Percentiles rank a stretch among this genome's conserved stretches.
These are phyloP conservation scores for Colletotrichum orbiculare DNA, from an alignment of 2,329 filamentous ascomycete species.

Conservation along the genomic window DNA sequence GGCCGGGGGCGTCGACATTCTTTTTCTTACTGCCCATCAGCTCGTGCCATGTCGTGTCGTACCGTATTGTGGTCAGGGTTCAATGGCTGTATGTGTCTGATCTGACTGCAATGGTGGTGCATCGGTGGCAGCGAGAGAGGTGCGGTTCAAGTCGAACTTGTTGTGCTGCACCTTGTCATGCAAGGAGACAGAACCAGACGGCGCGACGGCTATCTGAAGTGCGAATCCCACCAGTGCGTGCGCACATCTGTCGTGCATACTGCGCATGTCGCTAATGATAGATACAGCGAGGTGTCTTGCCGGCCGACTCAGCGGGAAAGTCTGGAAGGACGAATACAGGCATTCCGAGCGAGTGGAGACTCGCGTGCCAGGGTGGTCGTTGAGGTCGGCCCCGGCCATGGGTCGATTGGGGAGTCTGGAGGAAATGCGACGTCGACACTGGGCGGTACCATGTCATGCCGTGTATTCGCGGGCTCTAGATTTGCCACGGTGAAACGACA, in stretches of 20 bases:
- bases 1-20: neutral
- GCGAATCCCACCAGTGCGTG: constrained; percentile 35
- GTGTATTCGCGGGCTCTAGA: neutral
- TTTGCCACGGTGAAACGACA: constrained; percentile 14
- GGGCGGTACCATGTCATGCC: neutral
- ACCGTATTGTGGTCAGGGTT: too few relatives aligned
- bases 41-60: too few relatives aligned
- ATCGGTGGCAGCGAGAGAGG: constrained; percentile 7
- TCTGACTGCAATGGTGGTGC: neutral
- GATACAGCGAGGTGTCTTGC: constrained; percentile 31
- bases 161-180: constrained; percentile 27
- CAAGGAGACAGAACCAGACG: constrained; percentile 27
- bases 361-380: constrained; percentile 13
- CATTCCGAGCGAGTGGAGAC: constrained; percentile 25
- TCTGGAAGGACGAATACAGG: constrained; percentile 23
- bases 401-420: neutral
- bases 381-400: constrained; percentile 16
- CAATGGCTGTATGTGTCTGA: neutral
- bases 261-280: constrained; percentile 38
- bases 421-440: constrained; percentile 12
- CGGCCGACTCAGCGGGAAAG: constrained; percentile 27
- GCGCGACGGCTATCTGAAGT: constrained; percentile 35
- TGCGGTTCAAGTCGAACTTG: constrained; percentile 16
- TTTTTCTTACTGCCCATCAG: too few relatives aligned
- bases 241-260: constrained; percentile 33